A percentile compares a stretch with the other conserved stretches of the same genome.
phyloP scores from a whole-genome alignment of 2,329 filamentous ascomycete genomes.

The Elsinoe ampelina region DNA sequence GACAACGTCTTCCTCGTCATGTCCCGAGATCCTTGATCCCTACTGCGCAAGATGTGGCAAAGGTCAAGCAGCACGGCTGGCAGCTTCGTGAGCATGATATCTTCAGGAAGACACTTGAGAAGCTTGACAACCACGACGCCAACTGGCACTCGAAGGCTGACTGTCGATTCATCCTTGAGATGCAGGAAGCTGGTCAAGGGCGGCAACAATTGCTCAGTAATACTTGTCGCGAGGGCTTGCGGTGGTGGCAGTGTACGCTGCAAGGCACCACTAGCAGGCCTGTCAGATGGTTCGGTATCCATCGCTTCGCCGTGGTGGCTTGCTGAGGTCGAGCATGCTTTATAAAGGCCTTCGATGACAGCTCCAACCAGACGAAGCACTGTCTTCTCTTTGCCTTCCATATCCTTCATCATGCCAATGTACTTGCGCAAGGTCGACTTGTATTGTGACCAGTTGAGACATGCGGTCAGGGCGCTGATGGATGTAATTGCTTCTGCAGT shows the following conservation, averaged over 20 bases:
- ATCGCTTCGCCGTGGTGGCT: not conserved
- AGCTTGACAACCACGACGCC: conserved; percentile 84
- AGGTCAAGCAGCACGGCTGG: conserved; percentile 84
- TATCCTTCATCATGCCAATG: conserved; percentile 68
- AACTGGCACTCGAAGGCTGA: conserved; percentile 84
- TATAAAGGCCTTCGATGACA: conserved; percentile 65
- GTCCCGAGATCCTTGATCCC: conserved; percentile 79
- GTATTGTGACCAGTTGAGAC: conserved; percentile 85
- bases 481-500: conserved; percentile 78
- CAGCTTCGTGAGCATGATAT: conserved; percentile 63
- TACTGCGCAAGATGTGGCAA: conserved; percentile 83
- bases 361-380: conserved; percentile 73
- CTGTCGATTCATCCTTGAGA: conserved; percentile 87
- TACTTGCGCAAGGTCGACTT: conserved; percentile 76
- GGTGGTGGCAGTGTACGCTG: conserved; percentile 35
- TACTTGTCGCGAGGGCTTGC: conserved; percentile 46
- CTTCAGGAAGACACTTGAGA: conserved; percentile 65
- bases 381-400: conserved; percentile 75
- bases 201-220: conserved; percentile 67
- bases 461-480: conserved; percentile 63
- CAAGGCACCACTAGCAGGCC: conserved; percentile 21
- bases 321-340: conserved; percentile 5
- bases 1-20: conserved; percentile 81
- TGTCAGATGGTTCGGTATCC: not conserved
- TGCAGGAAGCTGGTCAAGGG: conserved; percentile 77